phyloP scores from a whole-genome alignment of 192 early-diverging fungal genomes.

The Blastocladiella britannica region DNA sequence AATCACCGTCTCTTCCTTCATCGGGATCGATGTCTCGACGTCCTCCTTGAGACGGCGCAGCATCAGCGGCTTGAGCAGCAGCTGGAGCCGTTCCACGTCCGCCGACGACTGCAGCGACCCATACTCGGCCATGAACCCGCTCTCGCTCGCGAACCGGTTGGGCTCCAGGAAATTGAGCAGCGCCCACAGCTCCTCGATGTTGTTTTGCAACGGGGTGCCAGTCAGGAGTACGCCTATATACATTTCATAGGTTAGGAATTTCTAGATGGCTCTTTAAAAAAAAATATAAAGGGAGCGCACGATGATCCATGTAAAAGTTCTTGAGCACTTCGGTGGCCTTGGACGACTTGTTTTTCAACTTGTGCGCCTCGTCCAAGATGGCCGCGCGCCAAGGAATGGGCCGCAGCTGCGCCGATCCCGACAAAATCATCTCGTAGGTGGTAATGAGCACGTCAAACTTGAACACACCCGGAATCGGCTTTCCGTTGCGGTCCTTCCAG shows the following conservation, averaged over 20 bases:
- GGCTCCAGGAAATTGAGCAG: constrained; percentile 66
- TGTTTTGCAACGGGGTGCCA: constrained; percentile 70
- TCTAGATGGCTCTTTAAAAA: no score
- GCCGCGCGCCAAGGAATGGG: constrained; percentile 48
- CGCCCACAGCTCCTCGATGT: constrained; percentile 58
- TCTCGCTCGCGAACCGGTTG: constrained; percentile 40
- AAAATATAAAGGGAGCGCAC: constrained; percentile 19
- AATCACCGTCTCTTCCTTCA: constrained; percentile 78
- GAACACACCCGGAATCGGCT: constrained; percentile 21
- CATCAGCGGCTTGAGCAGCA: constrained; percentile 63
- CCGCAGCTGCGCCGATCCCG: constrained; percentile 38
- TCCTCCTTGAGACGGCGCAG: constrained; percentile 71
- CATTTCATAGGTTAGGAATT: no score
- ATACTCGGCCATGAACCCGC: constrained; percentile 44
- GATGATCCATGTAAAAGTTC: constrained; percentile 52
- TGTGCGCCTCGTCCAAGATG: constrained; percentile 70
- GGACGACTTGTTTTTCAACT: constrained; percentile 65
- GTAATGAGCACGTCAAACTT: constrained; percentile 37
- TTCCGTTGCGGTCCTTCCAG: constrained; percentile 32
- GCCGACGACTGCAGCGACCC: constrained; percentile 39
- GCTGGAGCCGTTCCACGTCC: constrained; percentile 62
- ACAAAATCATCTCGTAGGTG: constrained; percentile 6
- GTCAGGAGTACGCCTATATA: constrained; percentile 53
- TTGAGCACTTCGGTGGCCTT: constrained; percentile 58
- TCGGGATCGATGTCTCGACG: constrained; percentile 67